phyloP scores from a whole-genome alignment of 768 basidiomycete genomes.

The Pleurotus djamor region DNA sequence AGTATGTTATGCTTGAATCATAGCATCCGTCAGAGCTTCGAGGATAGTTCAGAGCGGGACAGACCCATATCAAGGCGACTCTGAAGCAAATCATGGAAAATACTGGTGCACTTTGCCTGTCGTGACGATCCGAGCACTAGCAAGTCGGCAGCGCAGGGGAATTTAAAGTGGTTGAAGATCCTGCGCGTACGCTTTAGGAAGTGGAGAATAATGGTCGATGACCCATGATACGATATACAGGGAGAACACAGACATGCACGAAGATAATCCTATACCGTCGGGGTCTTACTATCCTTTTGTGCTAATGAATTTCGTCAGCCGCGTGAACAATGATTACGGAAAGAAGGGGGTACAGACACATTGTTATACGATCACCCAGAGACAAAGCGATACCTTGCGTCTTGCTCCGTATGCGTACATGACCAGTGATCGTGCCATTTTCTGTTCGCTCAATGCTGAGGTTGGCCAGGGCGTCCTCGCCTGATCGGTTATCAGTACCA shows the following conservation, averaged over 20 bases:
- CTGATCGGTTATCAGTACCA: slow-evolving; percentile 32
- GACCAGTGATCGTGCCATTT: slow-evolving; percentile 79
- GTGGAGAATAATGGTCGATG: background rate
- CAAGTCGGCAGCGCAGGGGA: too few species aligned
- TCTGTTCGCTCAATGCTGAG: slow-evolving; percentile 89
- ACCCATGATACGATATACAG: background rate
- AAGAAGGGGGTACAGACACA: slow-evolving; percentile 34
- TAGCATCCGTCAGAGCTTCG: too few species aligned
- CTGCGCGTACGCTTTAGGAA: too few species aligned
- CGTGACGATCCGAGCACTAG: too few species aligned
- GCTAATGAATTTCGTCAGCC: slow-evolving; percentile 18
- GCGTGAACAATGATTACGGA: background rate
- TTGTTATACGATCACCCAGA: slow-evolving; percentile 86
- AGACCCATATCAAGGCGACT: too few species aligned
- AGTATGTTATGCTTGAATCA: too few species aligned
- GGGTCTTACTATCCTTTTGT: slow-evolving; percentile 38
- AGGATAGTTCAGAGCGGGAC: too few species aligned
- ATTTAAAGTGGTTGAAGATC: too few species aligned
- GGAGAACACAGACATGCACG: background rate
- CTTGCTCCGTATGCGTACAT: slow-evolving; percentile 95
- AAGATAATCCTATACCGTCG: slow-evolving; percentile 24
- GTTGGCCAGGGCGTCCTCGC: slow-evolving; percentile 96
- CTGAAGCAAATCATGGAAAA: too few species aligned
- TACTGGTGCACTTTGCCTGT: too few species aligned
- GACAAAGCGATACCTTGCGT: slow-evolving; percentile 97